Percentiles rank a stretch among this genome's conserved stretches.
phyloP scores from a whole-genome alignment of 1,284 basidiomycete species.

The Fomitopsis betulina region DNA sequence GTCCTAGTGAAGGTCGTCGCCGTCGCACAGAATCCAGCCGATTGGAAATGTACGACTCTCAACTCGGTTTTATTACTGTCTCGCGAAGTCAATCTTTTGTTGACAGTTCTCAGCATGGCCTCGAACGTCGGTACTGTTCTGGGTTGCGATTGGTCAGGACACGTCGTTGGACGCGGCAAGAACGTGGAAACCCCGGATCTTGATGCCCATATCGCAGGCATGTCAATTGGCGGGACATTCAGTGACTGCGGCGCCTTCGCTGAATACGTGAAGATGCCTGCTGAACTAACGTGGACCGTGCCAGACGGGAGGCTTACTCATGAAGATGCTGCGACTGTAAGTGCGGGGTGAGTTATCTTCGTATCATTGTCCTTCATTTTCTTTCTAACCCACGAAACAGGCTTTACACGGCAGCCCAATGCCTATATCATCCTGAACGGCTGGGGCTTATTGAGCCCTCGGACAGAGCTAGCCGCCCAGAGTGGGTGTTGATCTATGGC shows the following conservation, averaged over 20 bases:
- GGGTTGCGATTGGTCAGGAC: slow-evolving; percentile 23
- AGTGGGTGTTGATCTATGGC: slow-evolving; percentile 29
- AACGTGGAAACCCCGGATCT: slow-evolving; percentile 16
- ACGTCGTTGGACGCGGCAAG: slow-evolving; percentile 20
- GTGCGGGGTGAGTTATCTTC: slow-evolving; percentile 25
- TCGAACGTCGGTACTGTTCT: slow-evolving; percentile 15
- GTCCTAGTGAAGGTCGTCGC: slow-evolving; percentile 22
- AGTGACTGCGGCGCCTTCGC: slow-evolving; percentile 32
- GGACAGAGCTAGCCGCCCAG: slow-evolving; percentile 9
- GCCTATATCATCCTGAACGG: slow-evolving; percentile 24
- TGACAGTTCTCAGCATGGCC: slow-evolving; percentile 12
- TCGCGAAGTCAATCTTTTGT: not conserved
- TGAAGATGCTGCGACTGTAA: slow-evolving; percentile 36
- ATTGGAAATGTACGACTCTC: slow-evolving; percentile 20
- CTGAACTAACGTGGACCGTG: slow-evolving; percentile 28
- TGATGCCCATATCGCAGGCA: slow-evolving; percentile 23
- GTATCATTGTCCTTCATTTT: not conserved
- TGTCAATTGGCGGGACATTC: slow-evolving; percentile 20
- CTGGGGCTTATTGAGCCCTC: slow-evolving; percentile 24
- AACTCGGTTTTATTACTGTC: not conserved
- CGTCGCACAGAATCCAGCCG: slow-evolving; percentile 25
- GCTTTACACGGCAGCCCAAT: slow-evolving; percentile 32
- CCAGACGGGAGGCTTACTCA: slow-evolving; percentile 25
- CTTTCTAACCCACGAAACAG: slow-evolving; percentile 6
- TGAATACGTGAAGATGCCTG: slow-evolving; percentile 34